Percentiles rank a stretch among this genome's conserved stretches.
These are phyloP conservation scores for Vaucheria bursata DNA, from an alignment of 352 stramenopile genomes.

Conservation along the genomic window DNA sequence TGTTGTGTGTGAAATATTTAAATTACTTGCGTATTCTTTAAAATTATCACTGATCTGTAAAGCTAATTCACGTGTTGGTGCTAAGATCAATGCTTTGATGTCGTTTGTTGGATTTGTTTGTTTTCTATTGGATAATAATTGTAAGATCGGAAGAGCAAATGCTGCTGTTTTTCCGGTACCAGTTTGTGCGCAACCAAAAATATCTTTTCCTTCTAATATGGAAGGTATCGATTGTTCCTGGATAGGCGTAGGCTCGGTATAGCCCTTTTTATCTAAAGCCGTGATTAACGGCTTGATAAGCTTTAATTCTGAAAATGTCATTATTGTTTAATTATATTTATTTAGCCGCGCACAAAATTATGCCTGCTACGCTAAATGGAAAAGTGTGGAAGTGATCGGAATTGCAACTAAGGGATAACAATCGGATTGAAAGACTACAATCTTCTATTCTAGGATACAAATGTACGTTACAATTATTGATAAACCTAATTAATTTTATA, in stretches of 20 bases:
- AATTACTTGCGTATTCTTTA: constrained; percentile 72
- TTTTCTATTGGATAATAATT: constrained; percentile 74
- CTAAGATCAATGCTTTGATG: constrained; percentile 75
- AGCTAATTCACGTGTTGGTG: constrained; percentile 85
- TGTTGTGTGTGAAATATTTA: constrained; percentile 51
- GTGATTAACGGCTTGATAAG: too few species aligned
- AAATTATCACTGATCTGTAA: constrained; percentile 92
- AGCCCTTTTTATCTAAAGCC: too few species aligned
- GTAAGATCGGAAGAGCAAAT: constrained; percentile 84
- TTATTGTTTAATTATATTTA: too few species aligned
- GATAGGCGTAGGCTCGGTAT: constrained; percentile 13
- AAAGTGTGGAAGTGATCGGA: too few species aligned
- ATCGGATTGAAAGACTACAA: too few species aligned
- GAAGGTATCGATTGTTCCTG: constrained; percentile 41
- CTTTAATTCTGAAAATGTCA: too few species aligned
- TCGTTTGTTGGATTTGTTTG: constrained; percentile 33
- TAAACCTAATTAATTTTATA: too few species aligned
- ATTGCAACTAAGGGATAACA: too few species aligned
- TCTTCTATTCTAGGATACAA: too few species aligned
- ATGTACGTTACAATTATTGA: too few species aligned
- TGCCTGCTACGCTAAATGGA: too few species aligned
- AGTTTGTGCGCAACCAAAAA: constrained; percentile 93
- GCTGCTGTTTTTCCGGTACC: constrained; percentile 85
- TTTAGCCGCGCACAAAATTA: too few species aligned
- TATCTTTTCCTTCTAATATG: constrained; percentile 69